These are phyloP conservation scores for Neophaeococcomyces aloes DNA, from an alignment of 2,329 filamentous ascomycete genomes.

Conservation along the genomic window DNA sequence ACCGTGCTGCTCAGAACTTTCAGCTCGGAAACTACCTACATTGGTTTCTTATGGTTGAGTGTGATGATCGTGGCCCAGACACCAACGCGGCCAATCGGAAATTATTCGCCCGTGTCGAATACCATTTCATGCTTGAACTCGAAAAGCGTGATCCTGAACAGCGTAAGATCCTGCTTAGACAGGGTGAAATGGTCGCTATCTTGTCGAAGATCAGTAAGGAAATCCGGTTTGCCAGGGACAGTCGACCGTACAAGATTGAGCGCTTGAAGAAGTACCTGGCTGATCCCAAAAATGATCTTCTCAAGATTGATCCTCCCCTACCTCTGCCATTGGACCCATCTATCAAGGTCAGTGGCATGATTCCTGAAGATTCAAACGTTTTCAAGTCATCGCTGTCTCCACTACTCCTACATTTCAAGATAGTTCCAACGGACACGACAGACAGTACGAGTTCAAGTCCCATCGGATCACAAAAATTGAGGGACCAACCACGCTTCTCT, in stretches of 20 bases:
- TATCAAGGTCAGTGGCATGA: slow-evolving; percentile 65
- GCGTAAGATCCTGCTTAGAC: slow-evolving; percentile 66
- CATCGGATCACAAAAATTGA: slow-evolving; percentile 4
- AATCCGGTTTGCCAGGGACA: slow-evolving; percentile 68
- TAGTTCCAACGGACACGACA: slow-evolving; percentile 32
- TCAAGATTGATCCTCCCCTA: slow-evolving; percentile 72
- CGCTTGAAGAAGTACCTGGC: slow-evolving; percentile 72
- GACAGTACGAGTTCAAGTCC: slow-evolving; percentile 19
- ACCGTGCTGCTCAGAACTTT: slow-evolving; percentile 77
- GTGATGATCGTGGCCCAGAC: slow-evolving; percentile 68
- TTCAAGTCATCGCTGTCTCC: slow-evolving; percentile 94
- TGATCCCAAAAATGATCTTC: slow-evolving; percentile 82
- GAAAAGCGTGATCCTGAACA: slow-evolving; percentile 63
- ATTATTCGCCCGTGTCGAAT: slow-evolving; percentile 86
- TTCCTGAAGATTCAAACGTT: slow-evolving; percentile 75
- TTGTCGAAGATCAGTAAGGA: slow-evolving; percentile 83
- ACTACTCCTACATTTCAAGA: slow-evolving; percentile 83
- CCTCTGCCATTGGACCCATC: slow-evolving; percentile 81
- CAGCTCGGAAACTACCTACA: slow-evolving; percentile 89
- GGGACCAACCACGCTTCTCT: slow-evolving; percentile 62
- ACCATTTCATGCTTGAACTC: slow-evolving; percentile 87
- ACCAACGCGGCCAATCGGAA: slow-evolving; percentile 61
- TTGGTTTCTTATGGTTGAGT: slow-evolving; percentile 98
- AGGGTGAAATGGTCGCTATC: slow-evolving; percentile 80
- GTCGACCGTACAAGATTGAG: slow-evolving; percentile 70